Percentiles rank a stretch among this genome's conserved stretches.
These are phyloP conservation scores for Perkinsus marinus DNA, from an alignment of 169 alveolate species.

Conservation along the genomic window DNA sequence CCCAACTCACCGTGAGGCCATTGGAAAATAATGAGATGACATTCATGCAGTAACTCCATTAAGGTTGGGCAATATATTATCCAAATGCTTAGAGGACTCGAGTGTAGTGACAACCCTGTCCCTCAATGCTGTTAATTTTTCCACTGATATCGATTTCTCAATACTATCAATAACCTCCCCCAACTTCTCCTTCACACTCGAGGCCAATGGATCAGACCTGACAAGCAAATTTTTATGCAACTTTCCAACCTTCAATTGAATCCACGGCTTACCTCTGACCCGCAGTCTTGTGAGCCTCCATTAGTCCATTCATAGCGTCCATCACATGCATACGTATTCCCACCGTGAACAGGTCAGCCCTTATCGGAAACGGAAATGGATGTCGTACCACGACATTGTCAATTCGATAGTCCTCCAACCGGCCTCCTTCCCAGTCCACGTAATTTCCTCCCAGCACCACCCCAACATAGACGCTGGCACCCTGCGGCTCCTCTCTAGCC, in stretches of 20 bases:
- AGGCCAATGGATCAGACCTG: background rate
- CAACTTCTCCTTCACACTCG: background rate
- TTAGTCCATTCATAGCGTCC: background rate
- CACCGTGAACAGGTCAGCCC: background rate
- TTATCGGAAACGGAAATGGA: background rate
- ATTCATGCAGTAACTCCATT: background rate
- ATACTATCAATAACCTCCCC: background rate
- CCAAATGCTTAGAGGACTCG: background rate
- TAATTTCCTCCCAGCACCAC: background rate
- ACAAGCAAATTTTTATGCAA: too few relatives aligned
- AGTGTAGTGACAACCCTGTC: background rate
- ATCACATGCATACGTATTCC: background rate
- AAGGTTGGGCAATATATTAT: background rate
- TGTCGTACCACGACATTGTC: background rate
- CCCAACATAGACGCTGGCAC: background rate
- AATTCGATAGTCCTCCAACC: background rate
- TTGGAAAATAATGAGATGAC: too few relatives aligned
- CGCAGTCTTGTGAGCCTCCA: background rate
- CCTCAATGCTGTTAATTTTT: background rate
- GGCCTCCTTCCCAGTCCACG: background rate
- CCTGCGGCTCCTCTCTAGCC: background rate
- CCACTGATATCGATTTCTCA: background rate
- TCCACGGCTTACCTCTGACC: too few relatives aligned
- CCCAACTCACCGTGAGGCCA: too few relatives aligned
- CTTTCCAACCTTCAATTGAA: too few relatives aligned